Evolutionary conservation across 2,329 filamentous ascomycete species (phyloP), one percentile per base, ranked within the genome.

Genomic region (Aspergillus proliferans): DNA sequence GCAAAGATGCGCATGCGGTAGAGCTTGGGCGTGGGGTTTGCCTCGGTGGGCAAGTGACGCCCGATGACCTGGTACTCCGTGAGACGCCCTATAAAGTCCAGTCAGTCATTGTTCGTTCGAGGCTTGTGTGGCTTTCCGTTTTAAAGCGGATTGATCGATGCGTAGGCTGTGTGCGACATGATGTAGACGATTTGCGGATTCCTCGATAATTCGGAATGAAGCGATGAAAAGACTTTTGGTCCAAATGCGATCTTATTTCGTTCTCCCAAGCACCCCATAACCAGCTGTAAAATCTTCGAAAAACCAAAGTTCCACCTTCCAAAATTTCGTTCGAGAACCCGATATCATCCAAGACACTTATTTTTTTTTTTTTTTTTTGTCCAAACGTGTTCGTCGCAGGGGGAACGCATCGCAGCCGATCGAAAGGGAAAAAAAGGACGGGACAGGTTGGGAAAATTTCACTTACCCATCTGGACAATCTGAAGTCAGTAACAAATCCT

Each of bases 1-100:
- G 93, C 93, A 77, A 98, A 98, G 78, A 98, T 96, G 76, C 91
- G 91, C 93, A 98, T 98, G 79, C 93, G 91, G 86, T 97, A 98
- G 77, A 98, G 87, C 82, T 93, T 92, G 69, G 93, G 93, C 70
- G 88, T 89, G 71, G 92, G 90, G 84, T 95, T 95, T 75, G 87
- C 82, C 82, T 98, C 93, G 72, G 87, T 88, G 79, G 93, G 93
- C 87, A 98, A 79, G 80, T 96, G 92, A 79, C 94, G 92, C 81
- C 94, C 93, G 75, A 98, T 95, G 82, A 98, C 92, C 86, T 97
- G 93, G 85, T 95, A 98, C 86, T 98, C 93, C 77, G 90, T 88
- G 81, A 98, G 91, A 85, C 93, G 93, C 89, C 91, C 93, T 98
- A 76, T 26, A 59, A 54, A 59, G 56, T 59, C 58, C 57, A 61